Conservation (phyloP, 202 grass and related monocot genomes). For the Schoenoplectus triqueter region DNA sequence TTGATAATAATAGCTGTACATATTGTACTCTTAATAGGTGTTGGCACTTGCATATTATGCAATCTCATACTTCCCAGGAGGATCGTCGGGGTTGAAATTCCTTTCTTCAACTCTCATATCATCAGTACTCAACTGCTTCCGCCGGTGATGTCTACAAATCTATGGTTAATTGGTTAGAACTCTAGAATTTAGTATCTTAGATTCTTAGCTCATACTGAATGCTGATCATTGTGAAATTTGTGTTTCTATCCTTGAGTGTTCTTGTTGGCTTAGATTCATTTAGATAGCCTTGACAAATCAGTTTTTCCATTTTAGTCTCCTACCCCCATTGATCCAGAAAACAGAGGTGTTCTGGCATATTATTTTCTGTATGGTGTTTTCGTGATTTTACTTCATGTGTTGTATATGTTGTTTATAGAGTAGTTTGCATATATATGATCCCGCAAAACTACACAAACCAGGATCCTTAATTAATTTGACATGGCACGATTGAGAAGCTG, state of each 20-base stretch:
- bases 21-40: slow-evolving; percentile 58
- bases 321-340: background rate
- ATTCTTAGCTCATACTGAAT: background rate
- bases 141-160: slow-evolving; percentile 58
- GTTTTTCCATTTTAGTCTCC: slow-evolving; percentile 1
- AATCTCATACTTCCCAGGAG: slow-evolving; percentile 95
- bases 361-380: background rate
- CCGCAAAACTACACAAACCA: background rate
- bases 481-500: too few relatives aligned
- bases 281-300: background rate
- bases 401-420: background rate
- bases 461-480: too few relatives aligned
- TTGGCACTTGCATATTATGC: slow-evolving; percentile 90
- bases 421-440: background rate
- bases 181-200: background rate
- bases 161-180: slow-evolving; percentile 6
- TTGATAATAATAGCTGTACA: slow-evolving; percentile 18
- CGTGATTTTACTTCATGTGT: background rate
- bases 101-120: slow-evolving; percentile 71
- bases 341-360: slow-evolving; percentile 21
- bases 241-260: slow-evolving; percentile 23
- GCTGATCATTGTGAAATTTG: background rate
- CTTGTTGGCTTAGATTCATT: background rate
- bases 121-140: slow-evolving; percentile 72
- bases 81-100: slow-evolving; percentile 92